Conservation (phyloP, 2,329 filamentous ascomycete species). For the Aspergillus ochraceoroseus region DNA sequence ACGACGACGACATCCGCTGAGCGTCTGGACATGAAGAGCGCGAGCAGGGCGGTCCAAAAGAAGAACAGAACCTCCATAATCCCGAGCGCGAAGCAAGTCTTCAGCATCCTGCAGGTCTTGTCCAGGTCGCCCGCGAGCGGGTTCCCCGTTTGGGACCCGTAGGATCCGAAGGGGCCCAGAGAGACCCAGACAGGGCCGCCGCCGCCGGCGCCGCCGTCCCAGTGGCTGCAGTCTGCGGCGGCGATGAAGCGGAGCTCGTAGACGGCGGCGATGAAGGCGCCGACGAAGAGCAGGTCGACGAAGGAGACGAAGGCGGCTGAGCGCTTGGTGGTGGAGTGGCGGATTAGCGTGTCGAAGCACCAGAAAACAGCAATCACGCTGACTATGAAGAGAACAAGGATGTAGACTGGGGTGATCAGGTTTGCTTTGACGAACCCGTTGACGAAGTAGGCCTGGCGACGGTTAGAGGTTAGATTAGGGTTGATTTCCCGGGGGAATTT, state of each 20-base stretch:
- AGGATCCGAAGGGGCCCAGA: constrained; percentile 59
- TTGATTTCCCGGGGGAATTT: neutral
- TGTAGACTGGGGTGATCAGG: constrained; percentile 55
- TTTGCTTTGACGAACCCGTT: constrained; percentile 54
- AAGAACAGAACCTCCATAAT: constrained; percentile 87
- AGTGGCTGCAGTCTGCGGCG: constrained; percentile 62
- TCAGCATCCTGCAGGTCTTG: constrained; percentile 87
- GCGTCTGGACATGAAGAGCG: constrained; percentile 45
- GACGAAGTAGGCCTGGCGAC: constrained; percentile 56
- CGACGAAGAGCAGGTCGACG: constrained; percentile 58
- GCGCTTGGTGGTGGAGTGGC: constrained; percentile 55
- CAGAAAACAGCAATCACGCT: constrained; percentile 58
- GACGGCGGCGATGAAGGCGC: constrained; percentile 59
- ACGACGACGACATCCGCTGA: constrained; percentile 29
- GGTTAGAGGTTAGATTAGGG: constrained; percentile 6
- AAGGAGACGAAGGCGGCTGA: constrained; percentile 57
- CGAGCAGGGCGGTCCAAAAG: constrained; percentile 68
- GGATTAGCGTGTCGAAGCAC: constrained; percentile 57
- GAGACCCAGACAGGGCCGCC: constrained; percentile 52
- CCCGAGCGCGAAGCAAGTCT: constrained; percentile 79
- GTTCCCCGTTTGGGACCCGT: constrained; percentile 46
- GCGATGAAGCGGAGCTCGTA: constrained; percentile 55
- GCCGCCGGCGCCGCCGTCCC: constrained; percentile 48
- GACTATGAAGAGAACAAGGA: constrained; percentile 62
- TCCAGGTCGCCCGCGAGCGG: constrained; percentile 53